Evolutionary conservation across 2,329 filamentous ascomycete genomes (phyloP), one percentile per base, ranked within the genome.

Genomic region (Nigrospora osmanthi): DNA sequence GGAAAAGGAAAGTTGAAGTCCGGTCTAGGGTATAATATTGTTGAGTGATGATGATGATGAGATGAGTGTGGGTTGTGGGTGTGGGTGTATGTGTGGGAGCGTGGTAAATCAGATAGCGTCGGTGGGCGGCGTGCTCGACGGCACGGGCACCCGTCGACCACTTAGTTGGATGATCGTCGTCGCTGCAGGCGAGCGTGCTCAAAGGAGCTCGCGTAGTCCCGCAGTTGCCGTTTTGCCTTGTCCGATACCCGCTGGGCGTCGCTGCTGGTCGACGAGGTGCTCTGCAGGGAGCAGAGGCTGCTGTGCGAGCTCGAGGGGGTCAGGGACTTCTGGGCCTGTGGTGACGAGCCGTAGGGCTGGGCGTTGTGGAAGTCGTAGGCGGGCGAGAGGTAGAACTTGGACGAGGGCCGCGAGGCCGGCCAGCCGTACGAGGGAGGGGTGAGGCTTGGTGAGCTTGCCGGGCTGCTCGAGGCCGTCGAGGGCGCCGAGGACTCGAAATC

Each of bases 191-290:
- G 78, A 47, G 85, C 83, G 53, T 89, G 86, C 65, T 96, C 90
- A 62, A 96, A 95, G 2, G 86, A 89, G 60, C 85, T 87, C 53
- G 87, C 87, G 65, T 96, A 96, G 54, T 85, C 84, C 60, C 84
- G 81, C 33, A 96, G 78, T 63, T 95, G 89, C 64, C 80, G 82
- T 57, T 81, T 81, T 28, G 87, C 83, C 64, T 86, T 85, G 52
- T 87, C 82, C 4, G 89, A 89, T 52, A 95, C 71, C 40, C 77
- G 72, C 37, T 63, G 64, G 17, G 67, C 63, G 46, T 80, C 78
- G 54, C 73, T 72, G 42, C 64, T 64, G 44, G 70, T 67, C 46
- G 77, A 78, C 23, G 75, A 65, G 43, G 70, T 73, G 64, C 83
- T 87, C 53, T 80, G 78, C 58, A 90, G 78, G 28, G 89, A 95